Evolutionary conservation across 2,329 filamentous ascomycete species (phyloP).

Genomic region (Diaporthe australafricana): DNA sequence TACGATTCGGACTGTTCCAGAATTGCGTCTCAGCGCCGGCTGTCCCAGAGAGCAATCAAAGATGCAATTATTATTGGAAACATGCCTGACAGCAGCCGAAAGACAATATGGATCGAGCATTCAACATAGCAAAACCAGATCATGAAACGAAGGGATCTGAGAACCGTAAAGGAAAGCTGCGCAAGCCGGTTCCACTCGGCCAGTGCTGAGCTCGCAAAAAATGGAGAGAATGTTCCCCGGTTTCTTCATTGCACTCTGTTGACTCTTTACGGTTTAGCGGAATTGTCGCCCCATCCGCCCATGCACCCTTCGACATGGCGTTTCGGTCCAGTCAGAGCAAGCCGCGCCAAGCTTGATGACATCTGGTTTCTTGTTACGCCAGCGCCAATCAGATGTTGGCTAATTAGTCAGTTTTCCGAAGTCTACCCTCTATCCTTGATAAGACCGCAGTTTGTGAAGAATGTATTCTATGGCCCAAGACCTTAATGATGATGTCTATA

Average conservation of each 20-base stretch:
- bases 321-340: neutral
- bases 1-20: neutral
- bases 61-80: neutral
- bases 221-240: neutral
- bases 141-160: neutral
- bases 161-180: neutral
- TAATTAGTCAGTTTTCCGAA: neutral
- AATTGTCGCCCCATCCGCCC: neutral
- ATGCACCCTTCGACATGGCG: neutral
- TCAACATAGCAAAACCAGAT: neutral
- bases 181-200: neutral
- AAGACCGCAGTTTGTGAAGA: too few relatives aligned
- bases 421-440: neutral
- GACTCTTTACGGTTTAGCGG: neutral
- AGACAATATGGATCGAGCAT: neutral
- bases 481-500: neutral
- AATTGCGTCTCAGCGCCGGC: neutral
- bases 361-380: constrained; percentile 1
- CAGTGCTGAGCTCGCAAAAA: neutral
- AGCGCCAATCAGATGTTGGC: neutral
- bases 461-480: neutral
- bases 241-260: neutral
- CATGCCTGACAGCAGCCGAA: neutral
- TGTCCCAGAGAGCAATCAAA: neutral
- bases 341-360: neutral